A percentile compares a stretch with the other conserved stretches of the same genome.
Evolutionary conservation across 345 rosid species (phyloP).

Genomic region (Diplotaxis tenuifolia): DNA sequence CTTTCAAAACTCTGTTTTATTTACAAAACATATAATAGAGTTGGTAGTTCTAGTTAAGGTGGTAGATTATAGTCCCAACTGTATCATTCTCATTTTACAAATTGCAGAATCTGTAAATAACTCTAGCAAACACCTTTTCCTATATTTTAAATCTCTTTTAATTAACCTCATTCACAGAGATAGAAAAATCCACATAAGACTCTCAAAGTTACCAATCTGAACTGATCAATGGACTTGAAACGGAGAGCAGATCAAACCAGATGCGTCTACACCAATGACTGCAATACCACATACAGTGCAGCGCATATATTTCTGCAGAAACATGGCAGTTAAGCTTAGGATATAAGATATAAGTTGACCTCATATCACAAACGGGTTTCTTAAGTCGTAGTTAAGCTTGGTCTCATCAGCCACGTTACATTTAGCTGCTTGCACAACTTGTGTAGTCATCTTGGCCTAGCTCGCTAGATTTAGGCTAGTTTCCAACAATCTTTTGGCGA

Average conservation of each 20-base stretch:
- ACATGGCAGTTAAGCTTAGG: too few relatives aligned
- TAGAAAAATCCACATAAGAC: not conserved
- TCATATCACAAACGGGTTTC: not conserved
- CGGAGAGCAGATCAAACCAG: not conserved
- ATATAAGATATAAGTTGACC: not conserved
- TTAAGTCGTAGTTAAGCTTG: too few relatives aligned
- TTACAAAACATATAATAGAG: too few relatives aligned
- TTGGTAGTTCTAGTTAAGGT: too few relatives aligned
- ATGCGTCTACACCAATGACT: too few relatives aligned
- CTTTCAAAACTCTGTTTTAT: too few relatives aligned
- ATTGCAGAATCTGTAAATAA: too few relatives aligned
- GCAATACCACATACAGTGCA: not conserved
- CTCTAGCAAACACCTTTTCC: too few relatives aligned
- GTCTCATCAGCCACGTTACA: not conserved
- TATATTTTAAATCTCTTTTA: too few relatives aligned
- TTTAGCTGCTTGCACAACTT: not conserved
- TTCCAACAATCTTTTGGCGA: not conserved
- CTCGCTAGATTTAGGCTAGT: not conserved
- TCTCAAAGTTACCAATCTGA: not conserved
- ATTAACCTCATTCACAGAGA: not conserved
- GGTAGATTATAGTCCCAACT: too few relatives aligned
- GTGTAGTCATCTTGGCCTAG: not conserved
- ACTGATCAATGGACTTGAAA: not conserved
- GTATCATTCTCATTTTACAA: too few relatives aligned
- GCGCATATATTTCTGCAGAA: too few relatives aligned